A percentile compares a stretch with the other conserved stretches of the same genome.
Evolutionary conservation across 1,284 basidiomycete genomes (phyloP).

Genomic region (Heterobasidion occidentale): DNA sequence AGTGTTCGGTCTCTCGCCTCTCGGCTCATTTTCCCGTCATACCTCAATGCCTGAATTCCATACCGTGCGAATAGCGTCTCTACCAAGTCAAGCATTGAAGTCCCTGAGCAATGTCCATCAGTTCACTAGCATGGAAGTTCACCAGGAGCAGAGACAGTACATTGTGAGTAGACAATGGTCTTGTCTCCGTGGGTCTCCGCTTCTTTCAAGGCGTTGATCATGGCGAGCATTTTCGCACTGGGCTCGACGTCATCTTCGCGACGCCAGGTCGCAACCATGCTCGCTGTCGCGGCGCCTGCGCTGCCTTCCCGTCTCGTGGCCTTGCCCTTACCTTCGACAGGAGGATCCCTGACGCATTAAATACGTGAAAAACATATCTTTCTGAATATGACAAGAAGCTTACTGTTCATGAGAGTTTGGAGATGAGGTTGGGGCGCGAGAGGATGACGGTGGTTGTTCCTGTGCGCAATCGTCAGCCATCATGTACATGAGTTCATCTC

Average conservation of each 20-base stretch:
- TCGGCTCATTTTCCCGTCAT: conserved; percentile 59
- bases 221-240: conserved; percentile 60
- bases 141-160: conserved; percentile 22
- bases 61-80: conserved; percentile 48
- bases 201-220: conserved; percentile 44
- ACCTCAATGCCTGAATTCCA: conserved; percentile 51
- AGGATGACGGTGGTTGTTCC: too few relatives aligned
- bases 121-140: background rate
- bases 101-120: conserved; percentile 36
- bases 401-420: too few relatives aligned
- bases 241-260: conserved; percentile 53
- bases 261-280: conserved; percentile 39
- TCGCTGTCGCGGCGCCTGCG: conserved; percentile 8
- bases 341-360: background rate
- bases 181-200: conserved; percentile 61
- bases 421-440: too few relatives aligned
- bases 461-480: too few relatives aligned
- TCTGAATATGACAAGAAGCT: background rate
- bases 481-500: too few relatives aligned
- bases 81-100: conserved; percentile 60
- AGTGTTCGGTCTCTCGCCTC: conserved; percentile 40
- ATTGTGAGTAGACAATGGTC: conserved; percentile 64
- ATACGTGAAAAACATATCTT: background rate
- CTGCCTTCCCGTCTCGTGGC: conserved; percentile 14
- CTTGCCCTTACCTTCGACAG: conserved; percentile 9